These are phyloP conservation scores for Aspergillus heteromorphus DNA, from an alignment of 495 filamentous ascomycete genomes.

Conservation along the genomic window DNA sequence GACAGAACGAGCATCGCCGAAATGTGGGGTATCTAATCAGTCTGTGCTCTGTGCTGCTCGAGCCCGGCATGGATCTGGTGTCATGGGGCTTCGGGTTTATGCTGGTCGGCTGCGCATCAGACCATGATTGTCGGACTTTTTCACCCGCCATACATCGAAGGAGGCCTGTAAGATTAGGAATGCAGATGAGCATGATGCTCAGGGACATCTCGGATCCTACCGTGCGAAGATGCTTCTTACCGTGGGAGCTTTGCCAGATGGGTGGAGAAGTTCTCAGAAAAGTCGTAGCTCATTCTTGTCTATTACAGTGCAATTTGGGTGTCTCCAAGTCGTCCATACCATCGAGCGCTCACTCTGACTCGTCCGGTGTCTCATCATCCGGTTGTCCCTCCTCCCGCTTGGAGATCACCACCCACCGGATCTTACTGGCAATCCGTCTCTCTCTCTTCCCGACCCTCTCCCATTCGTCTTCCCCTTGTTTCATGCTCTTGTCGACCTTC, in stretches of 20 bases:
- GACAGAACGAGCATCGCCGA: neutral
- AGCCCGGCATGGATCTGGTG: neutral
- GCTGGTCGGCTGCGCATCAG: too few relatives aligned
- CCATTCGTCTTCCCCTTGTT: neutral
- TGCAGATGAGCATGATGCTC: too few relatives aligned
- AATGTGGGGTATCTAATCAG: conserved; percentile 1
- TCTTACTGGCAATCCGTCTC: neutral
- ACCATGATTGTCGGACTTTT: too few relatives aligned
- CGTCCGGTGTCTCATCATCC: neutral
- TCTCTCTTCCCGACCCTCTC: neutral
- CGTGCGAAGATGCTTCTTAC: too few relatives aligned
- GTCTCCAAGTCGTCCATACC: too few relatives aligned
- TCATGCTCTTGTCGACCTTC: neutral
- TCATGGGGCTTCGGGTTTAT: neutral
- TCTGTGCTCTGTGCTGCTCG: neutral
- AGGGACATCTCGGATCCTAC: too few relatives aligned
- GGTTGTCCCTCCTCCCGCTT: neutral
- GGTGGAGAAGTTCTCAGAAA: too few relatives aligned
- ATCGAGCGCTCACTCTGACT: neutral
- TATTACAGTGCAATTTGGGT: too few relatives aligned
- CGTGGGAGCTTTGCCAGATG: too few relatives aligned
- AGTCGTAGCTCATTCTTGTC: neutral
- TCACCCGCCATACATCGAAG: too few relatives aligned
- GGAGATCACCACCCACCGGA: neutral
- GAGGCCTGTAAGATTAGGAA: too few relatives aligned